Evolutionary conservation across 495 filamentous ascomycete genomes (phyloP).

Genomic region (Neurospora hispaniola): DNA sequence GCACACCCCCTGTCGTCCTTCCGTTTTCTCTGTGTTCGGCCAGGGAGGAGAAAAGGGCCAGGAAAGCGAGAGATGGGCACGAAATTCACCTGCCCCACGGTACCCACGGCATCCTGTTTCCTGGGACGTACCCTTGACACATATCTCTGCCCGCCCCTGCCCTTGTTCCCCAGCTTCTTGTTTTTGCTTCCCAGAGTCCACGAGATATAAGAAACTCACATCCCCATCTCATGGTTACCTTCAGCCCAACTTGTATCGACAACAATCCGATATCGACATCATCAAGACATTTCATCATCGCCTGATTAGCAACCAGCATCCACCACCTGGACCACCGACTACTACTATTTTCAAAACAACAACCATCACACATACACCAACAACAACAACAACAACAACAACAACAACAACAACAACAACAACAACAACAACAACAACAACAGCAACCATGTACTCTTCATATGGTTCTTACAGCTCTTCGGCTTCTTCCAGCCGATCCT

Average conservation of each 20-base stretch:
- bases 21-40: background rate
- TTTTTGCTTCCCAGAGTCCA: background rate
- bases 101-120: slow-evolving; percentile 15
- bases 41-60: background rate
- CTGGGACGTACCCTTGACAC: slow-evolving; percentile 12
- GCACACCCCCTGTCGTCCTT: background rate
- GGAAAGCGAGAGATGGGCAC: background rate
- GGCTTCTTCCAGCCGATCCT: slow-evolving; percentile 15
- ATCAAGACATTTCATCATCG: slow-evolving; percentile 5
- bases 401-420: slow-evolving; percentile 6
- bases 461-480: slow-evolving; percentile 24
- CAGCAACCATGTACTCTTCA: slow-evolving; percentile 33
- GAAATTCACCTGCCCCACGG: slow-evolving; percentile 18
- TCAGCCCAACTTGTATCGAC: background rate
- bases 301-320: background rate
- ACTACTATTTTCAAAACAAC: slow-evolving; percentile 5
- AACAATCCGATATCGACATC: slow-evolving; percentile 1
- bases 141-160: background rate
- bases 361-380: slow-evolving; percentile 1
- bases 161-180: slow-evolving; percentile 7
- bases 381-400: slow-evolving; percentile 7
- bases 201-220: slow-evolving; percentile 8
- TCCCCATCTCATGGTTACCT: slow-evolving; percentile 6
- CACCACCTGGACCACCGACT: slow-evolving; percentile 3
- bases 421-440: slow-evolving; percentile 3